Percentiles rank a stretch among this genome's conserved stretches.
Conservation (phyloP, 371 early-diverging fungal species). For the Furculomyces boomerangus region DNA sequence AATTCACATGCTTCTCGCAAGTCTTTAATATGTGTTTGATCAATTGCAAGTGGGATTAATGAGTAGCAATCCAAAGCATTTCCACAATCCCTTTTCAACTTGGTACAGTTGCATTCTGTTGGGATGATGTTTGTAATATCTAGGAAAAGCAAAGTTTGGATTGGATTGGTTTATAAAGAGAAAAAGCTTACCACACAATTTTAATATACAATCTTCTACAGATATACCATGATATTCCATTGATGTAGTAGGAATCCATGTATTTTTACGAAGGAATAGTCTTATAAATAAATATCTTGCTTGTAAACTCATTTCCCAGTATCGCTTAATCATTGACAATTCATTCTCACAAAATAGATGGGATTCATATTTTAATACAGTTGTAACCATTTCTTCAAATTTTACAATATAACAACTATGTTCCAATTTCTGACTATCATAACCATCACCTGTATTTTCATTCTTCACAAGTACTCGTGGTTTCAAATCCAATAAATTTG, state of each 20-base stretch:
- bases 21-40: background rate
- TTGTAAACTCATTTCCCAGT: constrained; percentile 6
- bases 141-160: background rate
- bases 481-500: too few relatives aligned
- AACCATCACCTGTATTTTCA: too few relatives aligned
- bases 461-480: too few relatives aligned
- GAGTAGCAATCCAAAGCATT: background rate
- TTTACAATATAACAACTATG: background rate
- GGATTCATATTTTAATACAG: background rate
- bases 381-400: background rate
- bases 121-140: background rate
- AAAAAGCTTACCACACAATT: background rate
- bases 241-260: constrained; percentile 17
- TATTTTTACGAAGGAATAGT: constrained; percentile 38
- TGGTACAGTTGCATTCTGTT: background rate
- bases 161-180: background rate
- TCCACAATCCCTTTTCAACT: background rate
- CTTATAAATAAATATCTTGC: constrained; percentile 34
- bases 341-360: constrained; percentile 1
- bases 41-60: background rate
- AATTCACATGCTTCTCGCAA: background rate
- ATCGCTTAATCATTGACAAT: background rate
- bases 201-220: background rate
- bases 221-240: background rate
- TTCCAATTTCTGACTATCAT: background rate